Percentiles rank a stretch among this genome's conserved stretches.
Evolutionary conservation across 2,329 filamentous ascomycete genomes (phyloP).

Genomic region (Ilyonectria robusta): DNA sequence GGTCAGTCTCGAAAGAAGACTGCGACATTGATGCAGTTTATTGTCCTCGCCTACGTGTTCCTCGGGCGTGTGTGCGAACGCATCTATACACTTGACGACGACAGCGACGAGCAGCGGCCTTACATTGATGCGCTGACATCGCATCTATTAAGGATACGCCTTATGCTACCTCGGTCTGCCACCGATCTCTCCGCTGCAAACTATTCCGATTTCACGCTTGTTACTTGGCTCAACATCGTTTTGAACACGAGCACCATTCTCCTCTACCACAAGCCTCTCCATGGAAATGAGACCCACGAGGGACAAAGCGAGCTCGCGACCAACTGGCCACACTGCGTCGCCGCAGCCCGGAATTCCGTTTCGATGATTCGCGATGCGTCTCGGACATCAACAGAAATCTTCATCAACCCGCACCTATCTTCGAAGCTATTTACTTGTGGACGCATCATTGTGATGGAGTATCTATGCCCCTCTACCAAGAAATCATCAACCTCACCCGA

Average conservation of each 20-base stretch:
- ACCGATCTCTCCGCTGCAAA: slow-evolving; percentile 40
- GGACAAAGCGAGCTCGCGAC: slow-evolving; percentile 23
- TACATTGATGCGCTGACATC: slow-evolving; percentile 34
- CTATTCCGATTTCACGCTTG: slow-evolving; percentile 31
- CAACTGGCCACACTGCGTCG: slow-evolving; percentile 45
- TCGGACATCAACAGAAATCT: slow-evolving; percentile 27
- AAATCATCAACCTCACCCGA: neutral
- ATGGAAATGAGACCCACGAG: slow-evolving; percentile 21
- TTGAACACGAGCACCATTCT: slow-evolving; percentile 39
- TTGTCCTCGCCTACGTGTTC: slow-evolving; percentile 41
- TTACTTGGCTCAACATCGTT: slow-evolving; percentile 42
- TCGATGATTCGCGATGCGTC: slow-evolving; percentile 38
- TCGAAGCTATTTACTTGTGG: slow-evolving; percentile 36
- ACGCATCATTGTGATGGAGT: slow-evolving; percentile 40
- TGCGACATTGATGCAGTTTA: slow-evolving; percentile 36
- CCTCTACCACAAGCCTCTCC: slow-evolving; percentile 39
- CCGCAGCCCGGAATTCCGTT: slow-evolving; percentile 35
- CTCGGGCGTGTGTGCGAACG: slow-evolving; percentile 41
- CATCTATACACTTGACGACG: slow-evolving; percentile 32
- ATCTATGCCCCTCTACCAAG: slow-evolving; percentile 31
- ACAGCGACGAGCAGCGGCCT: slow-evolving; percentile 21
- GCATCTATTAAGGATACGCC: slow-evolving; percentile 35
- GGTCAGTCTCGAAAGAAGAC: slow-evolving; percentile 21
- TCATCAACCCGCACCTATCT: slow-evolving; percentile 39
- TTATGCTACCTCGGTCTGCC: slow-evolving; percentile 42